Base-by-base conservation (phyloP, 148 eudicot genomes). In the Rhododendron mucronatum region DNA sequence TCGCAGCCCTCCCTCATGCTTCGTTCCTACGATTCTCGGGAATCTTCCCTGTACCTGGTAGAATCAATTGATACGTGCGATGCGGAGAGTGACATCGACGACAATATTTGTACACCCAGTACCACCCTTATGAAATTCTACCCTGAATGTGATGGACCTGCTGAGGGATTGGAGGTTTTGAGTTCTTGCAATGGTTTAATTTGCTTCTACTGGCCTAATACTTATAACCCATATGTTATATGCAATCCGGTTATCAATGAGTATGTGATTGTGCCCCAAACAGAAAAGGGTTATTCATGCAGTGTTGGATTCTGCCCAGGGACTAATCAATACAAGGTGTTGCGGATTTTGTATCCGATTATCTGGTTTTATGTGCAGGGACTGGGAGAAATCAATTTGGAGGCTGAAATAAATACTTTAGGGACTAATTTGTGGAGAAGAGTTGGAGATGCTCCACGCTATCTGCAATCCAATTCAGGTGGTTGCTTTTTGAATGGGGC, bases 271-370 rank as follows among this genome's bases (percentile, higher is more conserved):
- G 63, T 91, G 3, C 91, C 91, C 5, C 80, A 78, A 59, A 82
- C 89, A 14, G 82, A n/a, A 33, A 65, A 77, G 39, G 35, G 16
- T 3, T 30, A 44, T 1, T 73, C 81, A 71, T 83, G 71, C 78
- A 89, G 90, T 33, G 78, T 91, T 7, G 91, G 90, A 35, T 87
- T 65, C 41, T 85, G 89, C n/a, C 83, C 83, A 4, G 85, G 86
- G 61, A 83, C 90, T 1, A 71, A 82, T 44, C 81, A 45, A 21
- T 90, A 87, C 35, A 90, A 90, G 30, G 87, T 90, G 6, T 63
- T 91, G 21, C 81, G 89, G n/a, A 1, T 50, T 51, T 5, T 41
- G 2, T 76, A 23, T 7, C 18, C 12, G 48, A 7, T 15, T 15
- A 0, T 2, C 5, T 14, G 0, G 1, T 20, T 0, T 3, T 39